phyloP scores from a whole-genome alignment of 208 protist species.

The Lotmaria passim region DNA sequence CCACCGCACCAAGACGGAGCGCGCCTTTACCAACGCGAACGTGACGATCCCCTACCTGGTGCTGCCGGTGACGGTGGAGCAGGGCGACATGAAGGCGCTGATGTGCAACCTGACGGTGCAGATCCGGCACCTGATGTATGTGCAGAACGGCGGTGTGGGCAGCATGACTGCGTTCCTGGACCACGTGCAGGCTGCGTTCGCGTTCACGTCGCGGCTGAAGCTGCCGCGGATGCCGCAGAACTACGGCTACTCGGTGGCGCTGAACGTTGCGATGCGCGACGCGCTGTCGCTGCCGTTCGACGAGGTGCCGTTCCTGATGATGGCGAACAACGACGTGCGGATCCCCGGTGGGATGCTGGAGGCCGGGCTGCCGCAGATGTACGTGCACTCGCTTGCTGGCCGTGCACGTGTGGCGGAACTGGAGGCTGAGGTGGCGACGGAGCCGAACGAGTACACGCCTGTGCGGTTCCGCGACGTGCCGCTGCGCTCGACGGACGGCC shows the following conservation, averaged over 20 bases:
- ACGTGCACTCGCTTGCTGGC: conserved; percentile 11
- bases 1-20: conserved; percentile 10
- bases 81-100: conserved; percentile 19
- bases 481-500: conserved; percentile 33
- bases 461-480: conserved; percentile 21
- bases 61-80: conserved; percentile 15
- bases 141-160: conserved; percentile 14
- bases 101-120: conserved; percentile 26
- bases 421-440: conserved; percentile 33
- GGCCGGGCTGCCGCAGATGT: conserved; percentile 18
- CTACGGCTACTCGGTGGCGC: conserved; percentile 16
- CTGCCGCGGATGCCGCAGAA: conserved; percentile 26
- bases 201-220: conserved; percentile 34
- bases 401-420: conserved; percentile 11
- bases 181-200: conserved; percentile 27
- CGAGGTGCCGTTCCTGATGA: conserved; percentile 31
- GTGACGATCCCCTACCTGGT: conserved; percentile 16
- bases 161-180: conserved; percentile 24
- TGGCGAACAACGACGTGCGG: conserved; percentile 28
- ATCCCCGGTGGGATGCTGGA: conserved; percentile 1
- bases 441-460: conserved; percentile 34
- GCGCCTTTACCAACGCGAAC: conserved; percentile 2
- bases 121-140: conserved; percentile 25
- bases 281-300: conserved; percentile 24
- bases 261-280: conserved; percentile 34